Evolutionary conservation across 805 yeast species (phyloP).

Genomic region (Nakazawaea peltata): DNA sequence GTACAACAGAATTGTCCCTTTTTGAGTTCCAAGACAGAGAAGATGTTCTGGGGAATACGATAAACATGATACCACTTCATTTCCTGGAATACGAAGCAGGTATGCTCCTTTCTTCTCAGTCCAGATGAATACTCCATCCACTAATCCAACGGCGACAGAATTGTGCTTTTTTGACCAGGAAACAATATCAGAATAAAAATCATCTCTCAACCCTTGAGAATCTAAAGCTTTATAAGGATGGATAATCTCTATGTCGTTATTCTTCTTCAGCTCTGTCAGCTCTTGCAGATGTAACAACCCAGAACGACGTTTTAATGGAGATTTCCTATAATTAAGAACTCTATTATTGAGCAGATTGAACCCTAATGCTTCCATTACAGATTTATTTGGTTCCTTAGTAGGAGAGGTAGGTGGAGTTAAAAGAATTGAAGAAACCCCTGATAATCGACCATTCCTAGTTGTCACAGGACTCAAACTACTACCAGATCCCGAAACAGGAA

Average conservation of each 20-base stretch:
- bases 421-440: too few species aligned
- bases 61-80: constrained; percentile 45
- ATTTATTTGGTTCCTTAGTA: too few species aligned
- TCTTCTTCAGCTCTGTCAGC: too few species aligned
- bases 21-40: constrained; percentile 48
- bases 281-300: too few species aligned
- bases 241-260: background rate
- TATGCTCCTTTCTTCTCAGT: constrained; percentile 38
- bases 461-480: too few species aligned
- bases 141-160: constrained; percentile 61
- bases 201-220: constrained; percentile 69
- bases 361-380: constrained; percentile 45
- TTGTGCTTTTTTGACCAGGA: constrained; percentile 56
- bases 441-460: too few species aligned
- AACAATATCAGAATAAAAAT: constrained; percentile 68
- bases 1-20: constrained; percentile 44
- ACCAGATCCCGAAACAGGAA: too few species aligned
- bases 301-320: too few species aligned
- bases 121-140: constrained; percentile 56
- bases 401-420: too few species aligned
- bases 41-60: constrained; percentile 42
- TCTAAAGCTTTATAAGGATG: constrained; percentile 45
- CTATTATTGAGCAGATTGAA: too few species aligned
- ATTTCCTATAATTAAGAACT: too few species aligned
- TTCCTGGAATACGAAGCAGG: constrained; percentile 30